Evolutionary conservation across 306 rosid species (phyloP), one percentile per base, ranked within the genome.

Genomic region (Astragalus membranaceus): DNA sequence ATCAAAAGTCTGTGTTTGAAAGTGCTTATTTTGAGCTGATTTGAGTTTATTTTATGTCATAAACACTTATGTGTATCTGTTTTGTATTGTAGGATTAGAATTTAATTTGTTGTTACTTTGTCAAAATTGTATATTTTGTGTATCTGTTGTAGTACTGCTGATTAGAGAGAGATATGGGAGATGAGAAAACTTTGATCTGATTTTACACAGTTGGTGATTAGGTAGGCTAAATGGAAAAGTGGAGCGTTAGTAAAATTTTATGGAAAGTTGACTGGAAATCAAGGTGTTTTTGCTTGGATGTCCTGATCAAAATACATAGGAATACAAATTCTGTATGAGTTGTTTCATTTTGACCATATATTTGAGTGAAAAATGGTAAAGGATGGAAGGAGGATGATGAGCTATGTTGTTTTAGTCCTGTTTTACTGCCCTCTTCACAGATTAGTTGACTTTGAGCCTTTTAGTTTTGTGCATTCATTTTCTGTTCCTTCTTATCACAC

Each of bases 311-410:
- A 23, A 32, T 35, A 8, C 37, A 37, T 44, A 37, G 50, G 17
- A 42, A 16, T n/a, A n/a, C n/a, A n/a, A n/a, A 57, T 44, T 71
- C 39, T 64, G 55, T 30, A 37, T 41, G 39, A 43, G 37, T 72
- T 33, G 33, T 67, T 48, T 64, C 54, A 30, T 13, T 69, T 75
- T 70, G 80, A 55, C 64, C 52, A 56, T 64, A 48, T 64, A 12
- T 43, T 36, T n/a, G n/a, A n/a, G n/a, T n/a, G n/a, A n/a, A n/a
- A n/a, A n/a, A n/a, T n/a, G 41, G 39, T 51, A 64, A 50, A 16
- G 66, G 1, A 42, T 67, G 26, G 41, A 60, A 67, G 16, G 50
- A 58, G 32, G 67, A 8, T 36, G 69, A 15, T 50, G 41, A 29
- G 46, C 13, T 66, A 10, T 44, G 15, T 37, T 59, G 54, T 41